phyloP scores from a whole-genome alignment of 805 yeast genomes.

The Scheffersomyces coipomensis region DNA sequence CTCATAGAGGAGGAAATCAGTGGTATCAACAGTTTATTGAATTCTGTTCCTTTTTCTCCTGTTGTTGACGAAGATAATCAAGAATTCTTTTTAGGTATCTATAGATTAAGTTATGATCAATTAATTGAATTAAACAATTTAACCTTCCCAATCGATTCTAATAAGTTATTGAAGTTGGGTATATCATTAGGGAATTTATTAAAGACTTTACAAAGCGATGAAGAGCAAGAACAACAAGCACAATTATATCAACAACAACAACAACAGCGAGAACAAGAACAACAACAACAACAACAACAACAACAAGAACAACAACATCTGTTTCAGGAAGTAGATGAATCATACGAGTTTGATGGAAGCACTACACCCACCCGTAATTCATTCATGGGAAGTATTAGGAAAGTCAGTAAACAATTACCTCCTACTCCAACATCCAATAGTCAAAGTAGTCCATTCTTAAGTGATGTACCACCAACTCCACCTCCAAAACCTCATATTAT shows the following conservation, averaged over 20 bases:
- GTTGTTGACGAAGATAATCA: constrained; percentile 11
- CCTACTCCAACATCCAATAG: neutral
- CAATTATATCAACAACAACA: constrained; percentile 19
- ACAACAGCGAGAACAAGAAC: neutral
- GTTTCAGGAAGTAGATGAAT: neutral
- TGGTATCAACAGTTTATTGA: constrained; percentile 24
- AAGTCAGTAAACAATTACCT: neutral
- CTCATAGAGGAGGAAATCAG: constrained; percentile 24
- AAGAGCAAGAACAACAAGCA: constrained; percentile 26
- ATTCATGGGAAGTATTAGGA: neutral
- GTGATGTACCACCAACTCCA: constrained; percentile 2
- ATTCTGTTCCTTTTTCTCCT: constrained; percentile 32
- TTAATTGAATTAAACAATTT: constrained; percentile 21
- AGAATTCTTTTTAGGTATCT: constrained; percentile 29
- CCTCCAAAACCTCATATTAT: constrained; percentile 1
- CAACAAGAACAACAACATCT: neutral
- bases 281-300: constrained; percentile 9
- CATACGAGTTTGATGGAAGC: too few species aligned
- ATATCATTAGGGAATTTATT: constrained; percentile 42
- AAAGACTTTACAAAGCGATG: constrained; percentile 34
- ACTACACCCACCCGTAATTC: neutral
- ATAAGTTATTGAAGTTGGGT: constrained; percentile 37
- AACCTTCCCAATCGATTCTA: constrained; percentile 33
- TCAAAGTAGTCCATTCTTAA: constrained; percentile 1
- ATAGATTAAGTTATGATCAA: constrained; percentile 22